Conservation (phyloP, 768 basidiomycete genomes). For the Clavulina sp. region DNA sequence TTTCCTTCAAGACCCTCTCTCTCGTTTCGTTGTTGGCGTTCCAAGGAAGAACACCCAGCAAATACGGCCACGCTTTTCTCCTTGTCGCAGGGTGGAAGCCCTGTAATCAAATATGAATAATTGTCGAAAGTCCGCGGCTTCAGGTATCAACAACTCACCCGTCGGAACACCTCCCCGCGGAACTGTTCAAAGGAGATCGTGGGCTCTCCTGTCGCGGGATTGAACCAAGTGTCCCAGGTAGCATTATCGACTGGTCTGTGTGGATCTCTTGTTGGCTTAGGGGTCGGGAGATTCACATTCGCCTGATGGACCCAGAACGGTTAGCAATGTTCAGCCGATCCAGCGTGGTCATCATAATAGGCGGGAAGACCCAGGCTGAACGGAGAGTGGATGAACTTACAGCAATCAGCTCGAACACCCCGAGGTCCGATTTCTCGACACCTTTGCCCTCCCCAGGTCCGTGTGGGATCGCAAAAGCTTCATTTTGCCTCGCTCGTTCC, state of each 20-base stretch:
- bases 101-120: conserved; percentile 5
- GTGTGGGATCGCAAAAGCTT: conserved; percentile 41
- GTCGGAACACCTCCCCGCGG: conserved; percentile 57
- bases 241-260: conserved; percentile 54
- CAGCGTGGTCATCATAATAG: too few species aligned
- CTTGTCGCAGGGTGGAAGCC: conserved; percentile 47
- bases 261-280: conserved; percentile 69
- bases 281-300: conserved; percentile 54
- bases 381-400: conserved; percentile 5
- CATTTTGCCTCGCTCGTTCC: conserved; percentile 67
- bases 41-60: conserved; percentile 78
- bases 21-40: conserved; percentile 45
- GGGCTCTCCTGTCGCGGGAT: conserved; percentile 47
- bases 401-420: conserved; percentile 63
- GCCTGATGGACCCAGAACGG: conserved; percentile 8
- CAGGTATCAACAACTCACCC: conserved; percentile 18
- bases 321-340: conserved; percentile 33
- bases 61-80: conserved; percentile 75
- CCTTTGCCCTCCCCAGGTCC: conserved; percentile 26
- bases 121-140: not conserved
- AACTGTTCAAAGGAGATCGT: conserved; percentile 50
- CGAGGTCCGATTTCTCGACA: conserved; percentile 57
- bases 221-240: conserved; percentile 68
- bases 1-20: conserved; percentile 39
- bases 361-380: not conserved